Percentiles rank a stretch among this genome's conserved stretches.
Conservation (phyloP, 1,139 yeast species). For the Scheffersomyces titani region DNA sequence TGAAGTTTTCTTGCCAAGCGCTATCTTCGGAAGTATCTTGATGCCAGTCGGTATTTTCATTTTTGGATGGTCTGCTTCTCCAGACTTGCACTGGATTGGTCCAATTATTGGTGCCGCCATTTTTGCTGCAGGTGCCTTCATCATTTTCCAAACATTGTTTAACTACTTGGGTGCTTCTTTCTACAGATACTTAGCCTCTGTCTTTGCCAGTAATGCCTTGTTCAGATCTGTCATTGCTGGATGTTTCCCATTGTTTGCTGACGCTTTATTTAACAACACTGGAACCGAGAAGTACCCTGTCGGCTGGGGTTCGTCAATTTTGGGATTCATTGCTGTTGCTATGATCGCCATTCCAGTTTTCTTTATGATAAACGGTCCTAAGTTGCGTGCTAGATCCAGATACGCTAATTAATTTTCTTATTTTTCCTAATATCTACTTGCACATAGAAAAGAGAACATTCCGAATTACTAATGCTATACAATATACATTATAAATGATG, state of each 20-base stretch:
- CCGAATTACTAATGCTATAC: not conserved
- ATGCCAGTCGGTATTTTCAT: constrained; percentile 14
- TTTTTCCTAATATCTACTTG: not conserved
- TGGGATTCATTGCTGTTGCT: constrained; percentile 52
- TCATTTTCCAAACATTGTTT: constrained; percentile 15
- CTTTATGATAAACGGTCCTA: constrained; percentile 29
- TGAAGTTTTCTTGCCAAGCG: constrained; percentile 13
- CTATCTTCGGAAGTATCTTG: constrained; percentile 12
- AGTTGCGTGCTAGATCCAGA: constrained; percentile 47
- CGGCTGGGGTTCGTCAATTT: constrained; percentile 12
- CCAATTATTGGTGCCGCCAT: constrained; percentile 13
- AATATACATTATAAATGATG: no score
- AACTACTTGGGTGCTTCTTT: constrained; percentile 20
- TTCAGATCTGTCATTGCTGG: constrained; percentile 14
- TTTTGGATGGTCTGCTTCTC: constrained; percentile 14
- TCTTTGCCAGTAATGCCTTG: constrained; percentile 14
- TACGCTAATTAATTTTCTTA: constrained; percentile 24
- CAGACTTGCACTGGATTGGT: constrained; percentile 14
- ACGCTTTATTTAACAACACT: constrained; percentile 10
- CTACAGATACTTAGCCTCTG: constrained; percentile 14
- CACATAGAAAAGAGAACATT: not conserved
- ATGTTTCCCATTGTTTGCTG: constrained; percentile 15
- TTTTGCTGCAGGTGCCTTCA: constrained; percentile 13
- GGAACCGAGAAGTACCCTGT: constrained; percentile 9
- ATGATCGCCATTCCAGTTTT: constrained; percentile 70